A percentile compares a stretch with the other conserved stretches of the same genome.
Evolutionary conservation across 2,329 filamentous ascomycete species (phyloP).

Genomic region (Epichloe hybrida): DNA sequence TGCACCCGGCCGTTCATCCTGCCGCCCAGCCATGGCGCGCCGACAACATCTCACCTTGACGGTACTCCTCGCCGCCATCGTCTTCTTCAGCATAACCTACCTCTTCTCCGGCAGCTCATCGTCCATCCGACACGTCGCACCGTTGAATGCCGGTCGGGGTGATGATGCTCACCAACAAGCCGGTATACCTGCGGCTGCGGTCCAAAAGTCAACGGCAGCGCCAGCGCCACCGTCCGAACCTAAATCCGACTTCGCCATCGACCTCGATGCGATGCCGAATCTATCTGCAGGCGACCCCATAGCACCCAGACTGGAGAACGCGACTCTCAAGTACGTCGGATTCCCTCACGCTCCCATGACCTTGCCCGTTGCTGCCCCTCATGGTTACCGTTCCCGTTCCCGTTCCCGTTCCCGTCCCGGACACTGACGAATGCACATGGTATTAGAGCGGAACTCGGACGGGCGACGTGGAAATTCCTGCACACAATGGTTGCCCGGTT

Average conservation of each 20-base stretch:
- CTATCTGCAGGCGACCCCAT: constrained; percentile 57
- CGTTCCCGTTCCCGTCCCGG: too few relatives aligned
- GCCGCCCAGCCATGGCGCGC: constrained; percentile 31
- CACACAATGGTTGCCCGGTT: constrained; percentile 60
- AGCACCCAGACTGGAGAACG: constrained; percentile 71
- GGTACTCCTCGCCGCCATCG: constrained; percentile 39
- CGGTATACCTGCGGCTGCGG: neutral
- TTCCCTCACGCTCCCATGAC: too few relatives aligned
- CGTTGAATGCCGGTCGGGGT: constrained; percentile 8
- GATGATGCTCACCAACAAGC: neutral
- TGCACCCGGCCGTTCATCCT: neutral
- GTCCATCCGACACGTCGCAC: neutral
- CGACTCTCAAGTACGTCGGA: constrained; percentile 54
- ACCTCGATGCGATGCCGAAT: constrained; percentile 29
- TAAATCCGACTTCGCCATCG: constrained; percentile 20
- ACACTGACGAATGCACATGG: constrained; percentile 5
- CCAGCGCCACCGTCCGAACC: constrained; percentile 7
- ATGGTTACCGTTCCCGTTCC: too few relatives aligned
- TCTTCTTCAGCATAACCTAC: constrained; percentile 45
- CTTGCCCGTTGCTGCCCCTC: neutral
- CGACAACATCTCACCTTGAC: constrained; percentile 38
- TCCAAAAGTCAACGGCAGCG: neutral
- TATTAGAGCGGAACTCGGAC: constrained; percentile 50
- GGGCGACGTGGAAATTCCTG: constrained; percentile 55
- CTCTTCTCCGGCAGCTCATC: constrained; percentile 34